phyloP scores from a whole-genome alignment of 1,284 basidiomycete genomes.

The Rugosomyces carneus region DNA sequence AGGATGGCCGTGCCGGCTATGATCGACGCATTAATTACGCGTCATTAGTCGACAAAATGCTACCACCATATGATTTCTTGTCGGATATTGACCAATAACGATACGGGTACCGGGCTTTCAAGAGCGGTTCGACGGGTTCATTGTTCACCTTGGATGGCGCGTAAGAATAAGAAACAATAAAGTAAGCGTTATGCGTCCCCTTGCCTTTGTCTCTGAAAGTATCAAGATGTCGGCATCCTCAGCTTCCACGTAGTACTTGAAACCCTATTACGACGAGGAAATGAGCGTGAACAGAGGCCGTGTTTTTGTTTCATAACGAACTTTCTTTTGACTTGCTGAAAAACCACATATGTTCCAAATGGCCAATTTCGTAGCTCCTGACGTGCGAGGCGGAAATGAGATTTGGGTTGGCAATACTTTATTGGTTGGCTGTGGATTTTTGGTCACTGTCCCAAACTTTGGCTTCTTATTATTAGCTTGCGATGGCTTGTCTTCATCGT shows the following conservation, averaged over 20 bases:
- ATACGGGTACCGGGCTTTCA: slow-evolving; percentile 58
- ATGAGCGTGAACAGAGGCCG: not conserved
- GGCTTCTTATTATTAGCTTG: slow-evolving; percentile 20
- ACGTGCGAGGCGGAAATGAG: slow-evolving; percentile 44
- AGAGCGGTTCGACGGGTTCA: slow-evolving; percentile 48
- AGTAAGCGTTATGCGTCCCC: slow-evolving; percentile 1
- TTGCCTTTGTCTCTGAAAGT: slow-evolving; percentile 77
- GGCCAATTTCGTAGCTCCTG: slow-evolving; percentile 50
- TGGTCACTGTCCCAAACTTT: slow-evolving; percentile 15
- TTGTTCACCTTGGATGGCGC: slow-evolving; percentile 51
- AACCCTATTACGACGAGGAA: slow-evolving; percentile 47
- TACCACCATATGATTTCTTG: slow-evolving; percentile 71
- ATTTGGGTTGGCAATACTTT: slow-evolving; percentile 64
- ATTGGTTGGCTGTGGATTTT: slow-evolving; percentile 62
- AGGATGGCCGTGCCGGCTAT: slow-evolving; percentile 79
- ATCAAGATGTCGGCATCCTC: slow-evolving; percentile 80
- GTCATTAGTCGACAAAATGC: not conserved
- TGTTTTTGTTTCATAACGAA: slow-evolving; percentile 20
- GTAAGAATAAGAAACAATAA: not conserved
- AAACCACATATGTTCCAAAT: slow-evolving; percentile 76
- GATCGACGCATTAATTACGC: not conserved
- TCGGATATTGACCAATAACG: slow-evolving; percentile 69
- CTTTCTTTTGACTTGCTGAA: slow-evolving; percentile 68
- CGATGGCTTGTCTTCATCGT: slow-evolving; percentile 16
- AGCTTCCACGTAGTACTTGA: slow-evolving; percentile 73